Conservation (phyloP, 2,329 filamentous ascomycete species). For the Colletotrichum chlorophyti region DNA sequence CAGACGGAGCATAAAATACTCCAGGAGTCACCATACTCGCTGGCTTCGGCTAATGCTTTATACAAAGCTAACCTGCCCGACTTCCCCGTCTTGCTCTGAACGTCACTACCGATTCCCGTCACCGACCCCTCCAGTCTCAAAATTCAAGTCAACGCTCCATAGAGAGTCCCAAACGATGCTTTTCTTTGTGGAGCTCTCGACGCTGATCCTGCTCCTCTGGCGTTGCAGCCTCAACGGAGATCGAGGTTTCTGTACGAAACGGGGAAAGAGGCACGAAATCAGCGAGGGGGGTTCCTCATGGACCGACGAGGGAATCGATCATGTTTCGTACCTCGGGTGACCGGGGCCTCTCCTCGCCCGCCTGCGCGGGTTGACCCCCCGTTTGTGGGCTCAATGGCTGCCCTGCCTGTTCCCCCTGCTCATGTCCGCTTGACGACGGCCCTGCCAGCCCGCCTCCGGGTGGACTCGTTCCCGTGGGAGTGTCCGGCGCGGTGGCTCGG, state of each 20-base stretch:
- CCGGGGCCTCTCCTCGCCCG: conserved; percentile 21
- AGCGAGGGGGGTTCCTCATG: conserved; percentile 47
- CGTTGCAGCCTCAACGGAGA: conserved; percentile 39
- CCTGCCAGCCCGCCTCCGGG: conserved; percentile 39
- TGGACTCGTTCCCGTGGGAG: conserved; percentile 48
- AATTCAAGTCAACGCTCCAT: conserved; percentile 66
- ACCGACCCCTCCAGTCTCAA: conserved; percentile 49
- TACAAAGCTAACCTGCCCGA: background rate
- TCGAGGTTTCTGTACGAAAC: conserved; percentile 30
- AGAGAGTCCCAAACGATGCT: conserved; percentile 68
- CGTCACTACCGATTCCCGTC: background rate
- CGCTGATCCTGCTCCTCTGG: conserved; percentile 43
- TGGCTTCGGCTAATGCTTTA: background rate
- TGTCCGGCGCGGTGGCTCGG: conserved; percentile 54
- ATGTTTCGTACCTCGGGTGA: conserved; percentile 59
- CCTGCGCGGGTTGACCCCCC: conserved; percentile 18
- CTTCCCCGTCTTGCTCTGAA: conserved; percentile 12
- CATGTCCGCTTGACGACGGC: conserved; percentile 7
- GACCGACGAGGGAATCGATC: conserved; percentile 59
- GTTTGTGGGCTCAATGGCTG: conserved; percentile 8
- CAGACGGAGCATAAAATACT: too few species aligned
- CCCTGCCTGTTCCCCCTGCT: conserved; percentile 4
- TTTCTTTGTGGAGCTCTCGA: conserved; percentile 52
- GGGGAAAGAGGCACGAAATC: conserved; percentile 34
- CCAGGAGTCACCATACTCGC: too few species aligned